A percentile compares a stretch with the other conserved stretches of the same genome.
Evolutionary conservation across 2,329 filamentous ascomycete genomes (phyloP).

Genomic region (Podosphaera aphanis): DNA sequence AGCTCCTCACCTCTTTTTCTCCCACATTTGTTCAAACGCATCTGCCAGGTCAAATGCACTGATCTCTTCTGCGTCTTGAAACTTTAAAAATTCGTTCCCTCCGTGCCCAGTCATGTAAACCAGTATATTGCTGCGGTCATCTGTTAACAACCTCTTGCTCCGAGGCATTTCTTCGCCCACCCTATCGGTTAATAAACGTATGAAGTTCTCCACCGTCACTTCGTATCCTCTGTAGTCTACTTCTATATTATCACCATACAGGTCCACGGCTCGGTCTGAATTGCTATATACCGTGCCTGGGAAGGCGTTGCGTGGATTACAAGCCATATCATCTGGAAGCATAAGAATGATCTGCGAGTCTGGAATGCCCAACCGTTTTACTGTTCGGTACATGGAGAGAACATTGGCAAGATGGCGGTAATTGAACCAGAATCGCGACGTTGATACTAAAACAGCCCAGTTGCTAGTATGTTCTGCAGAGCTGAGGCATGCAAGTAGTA

Average conservation of each 20-base stretch:
- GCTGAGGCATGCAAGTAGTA: slow-evolving; percentile 2
- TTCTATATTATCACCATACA: slow-evolving; percentile 97
- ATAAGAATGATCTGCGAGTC: slow-evolving; percentile 98
- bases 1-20: slow-evolving; percentile 61
- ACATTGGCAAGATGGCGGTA: slow-evolving; percentile 97
- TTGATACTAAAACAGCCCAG: slow-evolving; percentile 97
- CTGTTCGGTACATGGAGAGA: slow-evolving; percentile 87
- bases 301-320: slow-evolving; percentile 95
- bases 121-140: slow-evolving; percentile 86
- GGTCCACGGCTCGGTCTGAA: slow-evolving; percentile 77
- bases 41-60: slow-evolving; percentile 88
- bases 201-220: slow-evolving; percentile 97
- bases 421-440: slow-evolving; percentile 99
- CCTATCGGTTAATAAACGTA: slow-evolving; percentile 78
- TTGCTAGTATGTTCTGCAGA: slow-evolving; percentile 77
- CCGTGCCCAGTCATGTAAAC: slow-evolving; percentile 99
- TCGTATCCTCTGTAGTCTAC: slow-evolving; percentile 97
- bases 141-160: slow-evolving; percentile 80
- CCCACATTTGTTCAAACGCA: slow-evolving; percentile 98
- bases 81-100: slow-evolving; percentile 93
- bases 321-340: slow-evolving; percentile 99
- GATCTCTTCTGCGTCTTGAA: slow-evolving; percentile 95
- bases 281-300: slow-evolving; percentile 97
- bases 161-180: slow-evolving; percentile 85
- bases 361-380: slow-evolving; percentile 90